These are phyloP conservation scores for Xerophyta viscosa DNA, from an alignment of 106 monocot genomes.

Conservation along the genomic window DNA sequence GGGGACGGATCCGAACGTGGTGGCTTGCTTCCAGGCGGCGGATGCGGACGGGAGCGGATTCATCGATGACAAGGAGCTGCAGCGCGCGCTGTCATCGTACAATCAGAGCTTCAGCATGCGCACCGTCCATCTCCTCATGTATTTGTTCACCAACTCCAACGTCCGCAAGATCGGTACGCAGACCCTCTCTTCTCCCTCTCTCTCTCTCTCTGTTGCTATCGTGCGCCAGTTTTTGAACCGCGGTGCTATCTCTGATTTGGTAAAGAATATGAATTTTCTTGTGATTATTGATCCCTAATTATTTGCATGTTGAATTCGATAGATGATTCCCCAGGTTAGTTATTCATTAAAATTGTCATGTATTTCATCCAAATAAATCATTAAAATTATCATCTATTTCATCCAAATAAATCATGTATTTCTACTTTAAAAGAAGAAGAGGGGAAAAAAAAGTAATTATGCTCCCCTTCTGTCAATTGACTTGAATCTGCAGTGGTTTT, in stretches of 20 bases:
- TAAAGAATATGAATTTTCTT: no score
- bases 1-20: constrained; percentile 82
- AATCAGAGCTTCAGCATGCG: constrained; percentile 88
- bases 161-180: constrained; percentile 71
- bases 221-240: neutral
- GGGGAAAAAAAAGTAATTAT: no score
- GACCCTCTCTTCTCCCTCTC: neutral
- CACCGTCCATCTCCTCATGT: constrained; percentile 95
- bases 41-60: constrained; percentile 87
- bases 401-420: no score
- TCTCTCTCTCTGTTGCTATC: neutral
- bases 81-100: constrained; percentile 64
- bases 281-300: no score
- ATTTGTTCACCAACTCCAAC: constrained; percentile 82
- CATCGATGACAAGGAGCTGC: constrained; percentile 94
- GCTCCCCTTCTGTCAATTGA: no score
- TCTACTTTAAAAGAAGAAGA: no score
- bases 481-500: no score
- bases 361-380: no score
- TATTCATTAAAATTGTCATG: no score
- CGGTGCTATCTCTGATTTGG: neutral
- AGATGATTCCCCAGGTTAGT: no score
- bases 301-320: no score
- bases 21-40: constrained; percentile 85
- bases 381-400: no score